phyloP scores from a whole-genome alignment of 176 grass and related monocot genomes.

The Avena eriantha region DNA sequence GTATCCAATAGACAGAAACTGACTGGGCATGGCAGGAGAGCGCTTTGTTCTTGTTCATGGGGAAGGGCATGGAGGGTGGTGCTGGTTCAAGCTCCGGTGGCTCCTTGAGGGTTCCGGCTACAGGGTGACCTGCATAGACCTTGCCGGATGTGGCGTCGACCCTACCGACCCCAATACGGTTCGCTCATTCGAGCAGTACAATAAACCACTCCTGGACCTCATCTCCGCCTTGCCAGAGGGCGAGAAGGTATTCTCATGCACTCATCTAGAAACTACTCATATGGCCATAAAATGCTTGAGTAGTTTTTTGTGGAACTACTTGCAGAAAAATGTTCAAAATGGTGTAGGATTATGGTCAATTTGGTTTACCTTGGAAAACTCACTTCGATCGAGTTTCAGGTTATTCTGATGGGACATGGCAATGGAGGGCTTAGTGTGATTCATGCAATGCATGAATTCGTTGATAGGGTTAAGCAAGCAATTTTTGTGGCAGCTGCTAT shows the following conservation, averaged over 20 bases:
- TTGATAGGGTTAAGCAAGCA: constrained; percentile 54
- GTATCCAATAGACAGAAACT: neutral
- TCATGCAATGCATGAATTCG: constrained; percentile 64
- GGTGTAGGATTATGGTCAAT: neutral
- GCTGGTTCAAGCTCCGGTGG: constrained; percentile 69
- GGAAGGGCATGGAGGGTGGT: constrained; percentile 73
- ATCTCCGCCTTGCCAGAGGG: constrained; percentile 29
- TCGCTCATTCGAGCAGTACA: constrained; percentile 50
- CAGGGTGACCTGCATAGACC: constrained; percentile 60
- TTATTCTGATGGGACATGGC: constrained; percentile 66
- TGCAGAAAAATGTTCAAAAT: neutral
- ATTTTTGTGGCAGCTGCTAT: constrained; percentile 71
- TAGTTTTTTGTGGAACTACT: neutral
- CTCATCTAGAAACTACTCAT: constrained; percentile 11
- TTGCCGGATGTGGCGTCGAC: constrained; percentile 56
- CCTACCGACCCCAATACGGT: constrained; percentile 53
- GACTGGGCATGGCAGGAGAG: constrained; percentile 12
- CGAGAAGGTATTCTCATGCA: constrained; percentile 30
- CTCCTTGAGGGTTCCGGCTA: constrained; percentile 59
- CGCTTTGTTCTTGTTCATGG: constrained; percentile 67
- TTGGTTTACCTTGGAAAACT: neutral
- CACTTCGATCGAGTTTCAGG: constrained; percentile 36
- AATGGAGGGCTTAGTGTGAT: constrained; percentile 63
- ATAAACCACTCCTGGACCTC: constrained; percentile 54
- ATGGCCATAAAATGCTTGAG: neutral